A percentile compares a stretch with the other conserved stretches of the same genome.
These are phyloP conservation scores for Rhizopogon salebrosus DNA, from an alignment of 768 basidiomycete genomes.

Conservation along the genomic window DNA sequence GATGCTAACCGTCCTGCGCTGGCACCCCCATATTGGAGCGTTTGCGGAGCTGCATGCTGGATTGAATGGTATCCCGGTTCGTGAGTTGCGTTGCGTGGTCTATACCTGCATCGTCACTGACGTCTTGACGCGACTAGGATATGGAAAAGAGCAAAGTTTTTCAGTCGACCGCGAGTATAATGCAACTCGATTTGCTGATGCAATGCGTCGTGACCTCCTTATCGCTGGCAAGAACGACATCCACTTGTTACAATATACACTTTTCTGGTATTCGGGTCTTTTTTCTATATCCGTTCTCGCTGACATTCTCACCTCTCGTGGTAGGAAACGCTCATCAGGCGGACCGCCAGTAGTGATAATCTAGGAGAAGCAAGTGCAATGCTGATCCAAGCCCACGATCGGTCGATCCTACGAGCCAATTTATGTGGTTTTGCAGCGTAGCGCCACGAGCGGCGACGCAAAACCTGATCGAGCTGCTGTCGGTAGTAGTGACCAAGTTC, in stretches of 20 bases:
- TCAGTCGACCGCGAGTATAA: slow-evolving; percentile 91
- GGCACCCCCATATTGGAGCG: slow-evolving; percentile 75
- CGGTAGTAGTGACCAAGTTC: slow-evolving; percentile 55
- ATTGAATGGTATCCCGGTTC: slow-evolving; percentile 66
- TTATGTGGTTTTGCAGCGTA: slow-evolving; percentile 75
- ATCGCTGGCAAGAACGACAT: no score
- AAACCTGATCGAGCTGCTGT: slow-evolving; percentile 81
- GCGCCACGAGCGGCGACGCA: slow-evolving; percentile 79
- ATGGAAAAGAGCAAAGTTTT: slow-evolving; percentile 87
- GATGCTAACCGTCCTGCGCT: slow-evolving; percentile 85
- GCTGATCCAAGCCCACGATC: slow-evolving; percentile 51
- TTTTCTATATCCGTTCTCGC: no score
- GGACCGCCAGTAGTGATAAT: slow-evolving; percentile 24
- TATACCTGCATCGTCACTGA: slow-evolving; percentile 4
- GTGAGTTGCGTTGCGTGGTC: slow-evolving; percentile 18
- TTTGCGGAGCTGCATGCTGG: slow-evolving; percentile 83
- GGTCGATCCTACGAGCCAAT: slow-evolving; percentile 63
- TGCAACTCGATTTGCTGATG: no score
- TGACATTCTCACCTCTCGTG: not conserved
- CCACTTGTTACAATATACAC: no score
- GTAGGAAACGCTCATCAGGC: slow-evolving; percentile 55
- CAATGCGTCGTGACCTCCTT: no score
- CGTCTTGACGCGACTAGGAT: slow-evolving; percentile 42
- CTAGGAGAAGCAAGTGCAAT: slow-evolving; percentile 49
- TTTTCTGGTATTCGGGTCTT: no score